These are phyloP conservation scores for Ustilago shanxiensis DNA, from an alignment of 1,284 basidiomycete genomes.

Conservation along the genomic window DNA sequence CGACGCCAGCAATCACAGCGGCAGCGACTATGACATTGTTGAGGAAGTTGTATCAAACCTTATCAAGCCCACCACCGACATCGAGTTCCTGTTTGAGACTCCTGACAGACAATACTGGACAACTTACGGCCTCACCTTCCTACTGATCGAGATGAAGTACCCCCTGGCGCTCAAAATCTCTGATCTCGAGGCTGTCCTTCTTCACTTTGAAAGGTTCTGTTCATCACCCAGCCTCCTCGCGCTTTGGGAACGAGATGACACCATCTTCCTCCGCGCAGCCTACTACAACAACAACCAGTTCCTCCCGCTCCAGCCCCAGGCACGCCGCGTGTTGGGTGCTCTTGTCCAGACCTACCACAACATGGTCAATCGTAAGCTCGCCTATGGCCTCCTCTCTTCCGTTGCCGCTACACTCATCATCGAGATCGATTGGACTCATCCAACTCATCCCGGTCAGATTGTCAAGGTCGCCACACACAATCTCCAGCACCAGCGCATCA, in stretches of 20 bases:
- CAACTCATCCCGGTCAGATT: neutral
- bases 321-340: neutral
- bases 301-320: neutral
- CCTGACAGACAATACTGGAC: neutral
- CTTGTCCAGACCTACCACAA: conserved; percentile 2
- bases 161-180: neutral
- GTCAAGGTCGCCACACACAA: neutral
- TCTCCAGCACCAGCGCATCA: too few species aligned
- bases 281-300: neutral
- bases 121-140: neutral
- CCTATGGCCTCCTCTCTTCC: neutral
- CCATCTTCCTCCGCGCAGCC: too few species aligned
- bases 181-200: neutral
- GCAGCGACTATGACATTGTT: neutral
- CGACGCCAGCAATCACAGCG: too few species aligned
- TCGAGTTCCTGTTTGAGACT: neutral
- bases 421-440: neutral
- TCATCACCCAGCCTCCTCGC: too few species aligned
- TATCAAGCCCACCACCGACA: neutral
- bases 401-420: neutral
- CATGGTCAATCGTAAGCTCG: neutral
- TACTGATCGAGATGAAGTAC: neutral
- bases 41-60: neutral
- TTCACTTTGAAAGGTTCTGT: too few species aligned
- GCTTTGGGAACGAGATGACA: too few species aligned